A percentile compares a stretch with the other conserved stretches of the same genome.
Evolutionary conservation across 495 filamentous ascomycete genomes (phyloP).

Genomic region (Cercophora sp.): DNA sequence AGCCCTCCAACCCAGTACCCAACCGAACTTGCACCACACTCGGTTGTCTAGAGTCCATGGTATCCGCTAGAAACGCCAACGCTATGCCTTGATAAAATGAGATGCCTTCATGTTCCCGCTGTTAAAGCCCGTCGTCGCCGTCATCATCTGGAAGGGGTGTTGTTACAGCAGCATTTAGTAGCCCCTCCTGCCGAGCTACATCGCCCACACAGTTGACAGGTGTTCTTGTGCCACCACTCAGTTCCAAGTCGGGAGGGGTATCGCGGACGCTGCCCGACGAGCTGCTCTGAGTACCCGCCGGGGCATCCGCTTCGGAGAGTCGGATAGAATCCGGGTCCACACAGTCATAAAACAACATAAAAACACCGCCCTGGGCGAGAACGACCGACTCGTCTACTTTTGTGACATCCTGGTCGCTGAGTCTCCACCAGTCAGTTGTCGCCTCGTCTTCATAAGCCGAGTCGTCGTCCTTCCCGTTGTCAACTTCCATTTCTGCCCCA

Average conservation of each 20-base stretch:
- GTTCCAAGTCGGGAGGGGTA: no score
- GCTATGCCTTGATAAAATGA: constrained; percentile 11
- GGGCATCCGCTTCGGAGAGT: constrained; percentile 13
- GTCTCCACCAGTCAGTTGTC: constrained; percentile 63
- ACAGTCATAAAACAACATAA: constrained; percentile 95
- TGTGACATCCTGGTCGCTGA: constrained; percentile 81
- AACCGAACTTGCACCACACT: no score
- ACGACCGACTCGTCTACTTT: constrained; percentile 70
- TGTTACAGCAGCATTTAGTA: background rate
- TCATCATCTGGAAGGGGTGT: constrained; percentile 7
- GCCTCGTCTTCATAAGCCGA: constrained; percentile 26
- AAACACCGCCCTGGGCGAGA: constrained; percentile 75
- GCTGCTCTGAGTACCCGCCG: background rate
- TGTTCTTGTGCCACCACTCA: no score
- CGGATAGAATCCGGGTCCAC: constrained; percentile 39
- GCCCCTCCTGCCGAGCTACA: no score
- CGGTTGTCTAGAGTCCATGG: no score
- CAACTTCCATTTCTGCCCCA: background rate
- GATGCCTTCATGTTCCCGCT: background rate
- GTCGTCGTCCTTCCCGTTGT: constrained; percentile 1
- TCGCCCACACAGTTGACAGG: no score
- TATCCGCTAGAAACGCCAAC: constrained; percentile 15
- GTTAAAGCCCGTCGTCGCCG: background rate
- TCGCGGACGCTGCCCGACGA: no score
- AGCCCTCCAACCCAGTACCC: background rate